Evolutionary conservation across 2,329 filamentous ascomycete genomes (phyloP).

Genomic region (Paraphoma sp.): DNA sequence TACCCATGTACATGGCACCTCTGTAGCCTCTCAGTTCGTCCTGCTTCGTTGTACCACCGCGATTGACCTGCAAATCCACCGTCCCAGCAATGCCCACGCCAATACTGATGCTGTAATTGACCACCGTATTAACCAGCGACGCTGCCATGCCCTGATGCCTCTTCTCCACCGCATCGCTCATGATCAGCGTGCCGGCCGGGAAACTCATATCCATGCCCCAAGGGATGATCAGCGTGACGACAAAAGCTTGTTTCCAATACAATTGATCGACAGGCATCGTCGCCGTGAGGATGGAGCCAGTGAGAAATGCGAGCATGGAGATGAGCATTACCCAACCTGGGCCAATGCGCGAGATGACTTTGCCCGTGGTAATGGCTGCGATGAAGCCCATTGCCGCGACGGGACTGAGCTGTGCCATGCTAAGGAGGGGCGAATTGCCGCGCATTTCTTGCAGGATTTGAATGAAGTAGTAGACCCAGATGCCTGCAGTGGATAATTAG

Average conservation of each 20-base stretch:
- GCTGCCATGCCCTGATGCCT: constrained; percentile 53
- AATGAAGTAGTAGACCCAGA: constrained; percentile 42
- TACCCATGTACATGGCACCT: constrained; percentile 47
- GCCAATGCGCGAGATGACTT: constrained; percentile 35
- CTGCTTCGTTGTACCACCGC: constrained; percentile 32
- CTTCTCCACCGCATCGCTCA: constrained; percentile 46
- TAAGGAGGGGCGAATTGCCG: constrained; percentile 32
- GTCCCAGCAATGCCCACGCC: constrained; percentile 53
- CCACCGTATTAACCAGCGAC: constrained; percentile 48
- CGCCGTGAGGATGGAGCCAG: constrained; percentile 49
- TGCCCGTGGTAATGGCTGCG: constrained; percentile 41
- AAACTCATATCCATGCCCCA: constrained; percentile 54
- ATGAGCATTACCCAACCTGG: constrained; percentile 42
- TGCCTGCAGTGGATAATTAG: constrained; percentile 20
- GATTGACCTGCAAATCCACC: constrained; percentile 49
- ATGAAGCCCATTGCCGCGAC: constrained; percentile 35
- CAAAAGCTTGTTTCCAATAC: constrained; percentile 52
- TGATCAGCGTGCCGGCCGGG: constrained; percentile 49
- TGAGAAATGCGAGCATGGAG: constrained; percentile 36
- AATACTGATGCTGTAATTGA: constrained; percentile 53
- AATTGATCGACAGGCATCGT: constrained; percentile 49
- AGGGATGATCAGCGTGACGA: constrained; percentile 39
- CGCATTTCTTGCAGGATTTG: constrained; percentile 36
- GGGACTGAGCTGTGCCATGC: constrained; percentile 34
- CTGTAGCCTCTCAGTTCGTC: constrained; percentile 48